Conservation (phyloP, 352 stramenopile species). For the Aphanomyces invadans region DNA sequence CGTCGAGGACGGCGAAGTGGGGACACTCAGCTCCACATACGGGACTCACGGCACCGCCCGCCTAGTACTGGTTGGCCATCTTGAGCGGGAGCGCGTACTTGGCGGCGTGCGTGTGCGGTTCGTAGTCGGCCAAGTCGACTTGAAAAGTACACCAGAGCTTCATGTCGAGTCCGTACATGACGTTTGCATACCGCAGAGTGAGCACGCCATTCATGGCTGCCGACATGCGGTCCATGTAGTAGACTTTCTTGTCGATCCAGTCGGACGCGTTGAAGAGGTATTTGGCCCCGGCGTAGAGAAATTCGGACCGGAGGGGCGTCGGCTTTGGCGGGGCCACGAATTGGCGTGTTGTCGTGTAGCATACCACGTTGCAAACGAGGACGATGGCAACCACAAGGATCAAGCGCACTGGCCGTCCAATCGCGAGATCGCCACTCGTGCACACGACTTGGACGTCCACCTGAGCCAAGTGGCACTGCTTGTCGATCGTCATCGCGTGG, state of each 20-base stretch:
- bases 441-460: conserved; percentile 5
- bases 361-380: not conserved
- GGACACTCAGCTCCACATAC: too few species aligned
- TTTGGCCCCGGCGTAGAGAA: conserved; percentile 4
- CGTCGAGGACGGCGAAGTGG: too few species aligned
- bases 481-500: not conserved
- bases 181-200: not conserved
- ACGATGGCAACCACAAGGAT: not conserved
- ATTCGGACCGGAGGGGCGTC: not conserved
- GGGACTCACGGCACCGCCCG: too few species aligned
- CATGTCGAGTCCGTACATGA: conserved; percentile 3
- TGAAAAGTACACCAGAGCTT: conserved; percentile 5
- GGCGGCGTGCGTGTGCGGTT: not conserved
- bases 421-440: not conserved
- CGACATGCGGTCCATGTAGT: conserved; percentile 17
- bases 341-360: not conserved
- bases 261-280: not conserved
- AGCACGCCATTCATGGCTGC: conserved; percentile 9
- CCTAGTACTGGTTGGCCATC: not conserved
- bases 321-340: not conserved
- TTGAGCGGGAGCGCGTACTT: not conserved
- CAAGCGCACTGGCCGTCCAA: not conserved
- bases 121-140: not conserved
- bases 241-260: conserved; percentile 1
- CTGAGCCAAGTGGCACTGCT: not conserved